Evolutionary conservation across 768 basidiomycete genomes (phyloP).

Genomic region (Lactarius hatsudake): DNA sequence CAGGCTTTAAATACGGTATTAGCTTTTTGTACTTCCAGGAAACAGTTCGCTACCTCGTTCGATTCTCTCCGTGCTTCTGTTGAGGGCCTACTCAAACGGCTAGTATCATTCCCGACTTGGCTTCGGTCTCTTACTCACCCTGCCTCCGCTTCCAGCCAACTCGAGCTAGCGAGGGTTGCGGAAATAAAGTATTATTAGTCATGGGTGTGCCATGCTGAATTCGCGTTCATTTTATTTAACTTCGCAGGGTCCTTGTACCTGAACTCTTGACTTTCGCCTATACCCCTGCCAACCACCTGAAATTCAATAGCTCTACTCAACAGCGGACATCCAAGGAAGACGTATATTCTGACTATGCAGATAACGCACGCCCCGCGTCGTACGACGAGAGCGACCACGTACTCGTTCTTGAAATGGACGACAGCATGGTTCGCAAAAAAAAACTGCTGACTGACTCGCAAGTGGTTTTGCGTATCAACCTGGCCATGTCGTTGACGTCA

Average conservation of each 20-base stretch:
- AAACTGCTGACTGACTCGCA: conserved; percentile 2
- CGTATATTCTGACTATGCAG: conserved; percentile 9
- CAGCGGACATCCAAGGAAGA: conserved; percentile 33
- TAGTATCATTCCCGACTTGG: conserved; percentile 24
- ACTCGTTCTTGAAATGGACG: conserved; percentile 50
- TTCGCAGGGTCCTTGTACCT: conserved; percentile 70
- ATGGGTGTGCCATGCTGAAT: background rate
- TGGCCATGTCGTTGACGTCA: background rate
- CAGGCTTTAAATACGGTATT: conserved; percentile 88
- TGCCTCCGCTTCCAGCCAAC: conserved; percentile 48
- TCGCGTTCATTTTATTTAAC: conserved; percentile 1
- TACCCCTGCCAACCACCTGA: conserved; percentile 60
- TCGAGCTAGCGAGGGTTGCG: conserved; percentile 74
- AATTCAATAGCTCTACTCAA: conserved; percentile 49
- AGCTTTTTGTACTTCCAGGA: conserved; percentile 80
- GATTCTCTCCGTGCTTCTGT: conserved; percentile 72
- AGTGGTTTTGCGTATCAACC: conserved; percentile 1
- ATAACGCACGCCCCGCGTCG: conserved; percentile 29
- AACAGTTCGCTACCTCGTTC: conserved; percentile 79
- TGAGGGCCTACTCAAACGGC: conserved; percentile 76
- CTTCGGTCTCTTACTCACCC: conserved; percentile 9
- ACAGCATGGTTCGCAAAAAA: conserved; percentile 33
- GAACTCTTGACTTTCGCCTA: conserved; percentile 81
- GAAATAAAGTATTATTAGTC: conserved; percentile 65
- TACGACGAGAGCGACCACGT: conserved; percentile 47